Evolutionary conservation across 805 yeast species (phyloP), one percentile per base, ranked within the genome.

Genomic region (Ogataea pilisensis): DNA sequence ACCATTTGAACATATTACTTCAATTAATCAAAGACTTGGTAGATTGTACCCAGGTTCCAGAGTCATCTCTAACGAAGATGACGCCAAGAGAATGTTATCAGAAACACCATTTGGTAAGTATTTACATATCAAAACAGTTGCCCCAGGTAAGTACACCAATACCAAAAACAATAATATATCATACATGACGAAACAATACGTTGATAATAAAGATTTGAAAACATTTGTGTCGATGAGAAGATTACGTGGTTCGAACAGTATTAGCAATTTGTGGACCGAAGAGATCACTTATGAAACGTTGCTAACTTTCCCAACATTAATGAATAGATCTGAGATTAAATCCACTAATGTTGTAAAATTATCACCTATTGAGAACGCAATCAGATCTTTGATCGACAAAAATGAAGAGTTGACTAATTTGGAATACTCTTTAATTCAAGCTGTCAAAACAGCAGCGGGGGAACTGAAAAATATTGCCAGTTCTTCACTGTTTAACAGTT

Each of bases 321-420:
- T 87, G 85, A 85, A 87, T 57, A 72, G 95, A 61, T 77, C 89
- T 50, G 93, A 85, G 55, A 76, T 88, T 49, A 73, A 72, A 45
- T 43, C 55, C 3, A 66, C 73, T 8, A 61, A 58, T 8, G 68
- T 70, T 5, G 70, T 72, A 19, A 81, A 75, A 51, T 63, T 86
- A 35, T 84, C 95, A n/a, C 96, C 96, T 12, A 68, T 87, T 43
- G 84, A 85, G 51, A 88, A 85, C 63, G 96, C 96, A 0, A 68
- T 83, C 41, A 72, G 84, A 49, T 70, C 86, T 3, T 64, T 89
- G 42, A 66, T 75, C 34, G 67, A 72, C 41, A 87, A 85, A 66
- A 83, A 80, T 38, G 81, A 80, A 51, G 95, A 87, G 50, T 68
- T 88, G 54, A 72, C 76, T 31, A 84, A 79, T 46, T 61, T 82